Conservation (phyloP, 805 yeast species). For the Cyberlindnera veronae region DNA sequence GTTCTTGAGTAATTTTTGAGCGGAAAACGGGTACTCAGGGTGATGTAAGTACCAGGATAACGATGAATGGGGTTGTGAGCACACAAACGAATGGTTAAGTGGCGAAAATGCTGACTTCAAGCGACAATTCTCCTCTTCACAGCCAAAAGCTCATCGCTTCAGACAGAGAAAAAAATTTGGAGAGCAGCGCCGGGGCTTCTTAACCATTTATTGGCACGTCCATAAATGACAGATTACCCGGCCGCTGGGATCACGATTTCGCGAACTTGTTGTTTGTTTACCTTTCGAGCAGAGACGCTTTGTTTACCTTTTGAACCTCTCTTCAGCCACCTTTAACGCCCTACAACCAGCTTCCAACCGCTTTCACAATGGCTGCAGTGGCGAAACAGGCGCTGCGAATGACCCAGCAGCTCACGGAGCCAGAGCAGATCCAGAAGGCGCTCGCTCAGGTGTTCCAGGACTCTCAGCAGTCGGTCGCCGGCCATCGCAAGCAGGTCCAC, state of each 20-base stretch:
- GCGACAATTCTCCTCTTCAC: no score
- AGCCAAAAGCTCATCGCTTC: no score
- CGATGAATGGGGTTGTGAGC: no score
- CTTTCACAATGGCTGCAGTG: slow-evolving; percentile 14
- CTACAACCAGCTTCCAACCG: neutral
- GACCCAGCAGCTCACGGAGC: slow-evolving; percentile 23
- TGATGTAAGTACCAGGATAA: no score
- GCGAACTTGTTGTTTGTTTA: slow-evolving; percentile 1
- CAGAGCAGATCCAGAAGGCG: slow-evolving; percentile 41
- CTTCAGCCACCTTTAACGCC: neutral
- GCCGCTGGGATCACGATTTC: slow-evolving; percentile 4
- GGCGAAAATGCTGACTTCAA: no score
- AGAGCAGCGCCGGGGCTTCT: no score
- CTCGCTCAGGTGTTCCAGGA: slow-evolving; percentile 73
- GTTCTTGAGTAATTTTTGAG: no score
- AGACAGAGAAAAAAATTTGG: no score
- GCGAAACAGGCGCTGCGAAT: slow-evolving; percentile 15
- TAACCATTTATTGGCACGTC: slow-evolving; percentile 1
- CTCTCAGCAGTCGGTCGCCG: slow-evolving; percentile 68
- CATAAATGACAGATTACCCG: slow-evolving; percentile 12
- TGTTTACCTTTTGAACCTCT: neutral
- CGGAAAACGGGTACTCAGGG: no score
- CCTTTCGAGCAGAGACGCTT: neutral
- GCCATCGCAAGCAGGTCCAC: slow-evolving; percentile 72
- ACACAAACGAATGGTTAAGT: no score